Conservation (phyloP, 139 green algal genomes). For the Chlamydomonas sphaeroides region DNA sequence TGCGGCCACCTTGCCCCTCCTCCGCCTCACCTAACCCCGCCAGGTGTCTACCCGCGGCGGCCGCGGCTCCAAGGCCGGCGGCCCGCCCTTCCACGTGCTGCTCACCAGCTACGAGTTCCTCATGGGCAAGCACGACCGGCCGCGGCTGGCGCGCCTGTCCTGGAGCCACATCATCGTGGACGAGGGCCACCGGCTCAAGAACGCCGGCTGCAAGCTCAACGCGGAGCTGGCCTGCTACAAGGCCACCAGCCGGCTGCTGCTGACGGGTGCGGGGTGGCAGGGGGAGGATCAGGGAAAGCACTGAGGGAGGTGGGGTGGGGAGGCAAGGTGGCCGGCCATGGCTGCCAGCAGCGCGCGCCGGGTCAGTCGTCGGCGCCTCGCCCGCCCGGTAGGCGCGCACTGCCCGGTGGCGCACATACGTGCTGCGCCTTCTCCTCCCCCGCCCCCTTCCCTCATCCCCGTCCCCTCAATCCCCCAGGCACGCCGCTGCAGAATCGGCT, state of each 20-base stretch:
- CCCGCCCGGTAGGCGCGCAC: too few relatives aligned
- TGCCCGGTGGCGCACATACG: too few relatives aligned
- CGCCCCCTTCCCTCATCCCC: too few relatives aligned
- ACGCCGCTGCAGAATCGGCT: slow-evolving; percentile 72
- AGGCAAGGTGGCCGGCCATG: too few relatives aligned
- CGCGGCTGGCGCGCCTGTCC: slow-evolving; percentile 35
- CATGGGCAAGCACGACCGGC: slow-evolving; percentile 86
- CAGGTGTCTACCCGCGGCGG: neutral
- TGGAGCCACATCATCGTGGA: slow-evolving; percentile 87
- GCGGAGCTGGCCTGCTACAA: slow-evolving; percentile 52
- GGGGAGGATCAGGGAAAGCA: neutral
- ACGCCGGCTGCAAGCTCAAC: slow-evolving; percentile 83
- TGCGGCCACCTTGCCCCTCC: too few relatives aligned
- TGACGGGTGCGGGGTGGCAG: slow-evolving; percentile 66
- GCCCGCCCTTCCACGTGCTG: slow-evolving; percentile 92
- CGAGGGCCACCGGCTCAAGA: slow-evolving; percentile 98
- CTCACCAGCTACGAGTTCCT: slow-evolving; percentile 98
- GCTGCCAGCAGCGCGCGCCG: too few relatives aligned
- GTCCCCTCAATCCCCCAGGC: slow-evolving; percentile 40
- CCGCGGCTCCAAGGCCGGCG: neutral
- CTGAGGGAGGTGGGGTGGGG: neutral
- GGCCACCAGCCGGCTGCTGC: slow-evolving; percentile 59
- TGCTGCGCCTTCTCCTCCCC: too few relatives aligned
- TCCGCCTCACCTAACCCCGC: too few relatives aligned
- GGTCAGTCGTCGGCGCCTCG: too few relatives aligned